Evolutionary conservation across 768 basidiomycete species (phyloP).

Genomic region (Russula vinacea): DNA sequence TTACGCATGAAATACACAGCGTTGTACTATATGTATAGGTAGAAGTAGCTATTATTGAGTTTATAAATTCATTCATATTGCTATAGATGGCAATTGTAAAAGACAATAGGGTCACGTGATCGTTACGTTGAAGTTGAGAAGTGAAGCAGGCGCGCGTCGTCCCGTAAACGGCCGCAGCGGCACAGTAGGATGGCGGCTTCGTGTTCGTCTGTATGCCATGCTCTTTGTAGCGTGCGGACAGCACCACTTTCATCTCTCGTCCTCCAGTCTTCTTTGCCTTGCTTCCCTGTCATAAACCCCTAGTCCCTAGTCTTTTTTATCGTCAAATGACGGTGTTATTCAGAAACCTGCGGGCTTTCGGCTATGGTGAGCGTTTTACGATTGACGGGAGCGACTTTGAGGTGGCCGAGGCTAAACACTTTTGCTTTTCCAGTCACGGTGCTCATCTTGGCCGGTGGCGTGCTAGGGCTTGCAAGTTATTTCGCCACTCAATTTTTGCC

Average conservation of each 20-base stretch:
- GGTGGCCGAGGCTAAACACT: not conserved
- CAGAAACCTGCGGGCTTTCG: slow-evolving; percentile 36
- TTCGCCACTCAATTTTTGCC: slow-evolving; percentile 69
- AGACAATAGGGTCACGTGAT: slow-evolving; percentile 1
- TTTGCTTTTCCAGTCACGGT: slow-evolving; percentile 36
- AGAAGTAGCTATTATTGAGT: slow-evolving; percentile 13
- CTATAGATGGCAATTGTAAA: slow-evolving; percentile 1
- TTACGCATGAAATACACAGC: slow-evolving; percentile 12
- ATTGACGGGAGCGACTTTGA: not conserved
- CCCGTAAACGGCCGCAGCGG: not conserved
- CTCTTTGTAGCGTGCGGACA: slow-evolving; percentile 21
- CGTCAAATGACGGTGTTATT: slow-evolving; percentile 38
- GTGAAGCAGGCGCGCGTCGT: not conserved
- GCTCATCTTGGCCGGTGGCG: slow-evolving; percentile 45
- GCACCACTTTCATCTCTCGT: slow-evolving; percentile 20
- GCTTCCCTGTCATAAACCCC: slow-evolving; percentile 5
- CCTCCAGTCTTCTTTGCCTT: slow-evolving; percentile 3
- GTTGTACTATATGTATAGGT: slow-evolving; percentile 4
- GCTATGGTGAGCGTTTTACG: slow-evolving; percentile 33
- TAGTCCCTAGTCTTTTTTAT: not conserved
- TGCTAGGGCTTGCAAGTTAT: slow-evolving; percentile 67
- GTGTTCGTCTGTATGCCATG: slow-evolving; percentile 17
- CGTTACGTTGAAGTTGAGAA: slow-evolving; percentile 5
- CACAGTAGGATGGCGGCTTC: slow-evolving; percentile 8
- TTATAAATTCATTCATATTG: not conserved